phyloP scores from a whole-genome alignment of 768 basidiomycete species.

The Leucosporidium scottii region DNA sequence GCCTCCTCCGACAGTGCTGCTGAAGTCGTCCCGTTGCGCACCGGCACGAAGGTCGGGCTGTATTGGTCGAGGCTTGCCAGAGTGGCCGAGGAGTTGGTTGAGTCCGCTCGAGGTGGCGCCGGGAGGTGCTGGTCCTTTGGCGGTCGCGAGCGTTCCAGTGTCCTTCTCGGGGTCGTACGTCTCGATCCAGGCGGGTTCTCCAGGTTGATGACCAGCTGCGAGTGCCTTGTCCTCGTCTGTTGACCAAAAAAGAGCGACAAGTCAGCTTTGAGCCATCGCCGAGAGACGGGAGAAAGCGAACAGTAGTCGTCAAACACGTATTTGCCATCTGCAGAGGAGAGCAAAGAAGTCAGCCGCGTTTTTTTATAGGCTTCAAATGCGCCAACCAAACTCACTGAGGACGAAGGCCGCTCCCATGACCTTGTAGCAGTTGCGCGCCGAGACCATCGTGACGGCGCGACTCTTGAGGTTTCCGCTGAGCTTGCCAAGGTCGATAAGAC shows the following conservation, averaged over 20 bases:
- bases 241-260: background rate
- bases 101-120: constrained; percentile 40
- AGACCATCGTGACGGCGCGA: constrained; percentile 85
- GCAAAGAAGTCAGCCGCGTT: background rate
- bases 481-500: constrained; percentile 78
- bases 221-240: constrained; percentile 70
- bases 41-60: constrained; percentile 1
- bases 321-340: constrained; percentile 58
- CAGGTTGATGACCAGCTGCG: constrained; percentile 72
- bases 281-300: background rate
- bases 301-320: constrained; percentile 94
- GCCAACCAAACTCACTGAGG: constrained; percentile 52
- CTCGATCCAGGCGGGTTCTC: constrained; percentile 74
- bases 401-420: constrained; percentile 88
- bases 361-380: background rate
- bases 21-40: constrained; percentile 19
- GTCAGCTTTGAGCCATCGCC: background rate
- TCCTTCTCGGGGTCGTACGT: constrained; percentile 55
- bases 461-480: constrained; percentile 82
- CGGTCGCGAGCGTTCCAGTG: constrained; percentile 34
- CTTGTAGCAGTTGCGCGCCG: constrained; percentile 87
- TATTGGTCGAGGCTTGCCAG: constrained; percentile 20
- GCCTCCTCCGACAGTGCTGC: constrained; percentile 8
- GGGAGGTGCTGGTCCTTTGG: constrained; percentile 44
- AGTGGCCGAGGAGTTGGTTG: constrained; percentile 26